Conservation (phyloP, 176 grass and related monocot species). For the Thalia dealbata region DNA sequence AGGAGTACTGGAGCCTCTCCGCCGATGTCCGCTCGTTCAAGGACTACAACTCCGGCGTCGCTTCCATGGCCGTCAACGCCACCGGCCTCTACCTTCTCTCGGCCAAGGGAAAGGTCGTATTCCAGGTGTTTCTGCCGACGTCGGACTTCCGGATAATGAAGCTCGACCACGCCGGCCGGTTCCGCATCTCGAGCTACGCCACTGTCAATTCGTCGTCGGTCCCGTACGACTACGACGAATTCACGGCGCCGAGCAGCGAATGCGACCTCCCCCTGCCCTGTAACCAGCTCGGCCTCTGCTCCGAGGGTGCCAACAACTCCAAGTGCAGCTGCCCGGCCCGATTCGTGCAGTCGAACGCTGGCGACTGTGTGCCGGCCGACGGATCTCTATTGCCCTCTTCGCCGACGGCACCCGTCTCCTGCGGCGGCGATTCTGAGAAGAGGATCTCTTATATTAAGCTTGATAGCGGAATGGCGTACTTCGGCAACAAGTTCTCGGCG, state of each 20-base stretch:
- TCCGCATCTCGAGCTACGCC: conserved; percentile 42
- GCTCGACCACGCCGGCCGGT: conserved; percentile 34
- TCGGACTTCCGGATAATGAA: conserved; percentile 48
- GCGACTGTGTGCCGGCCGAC: conserved; percentile 48
- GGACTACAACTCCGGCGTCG: conserved; percentile 32
- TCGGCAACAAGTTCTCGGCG: conserved; percentile 40
- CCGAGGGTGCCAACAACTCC: conserved; percentile 27
- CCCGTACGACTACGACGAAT: conserved; percentile 19
- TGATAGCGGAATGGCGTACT: conserved; percentile 33
- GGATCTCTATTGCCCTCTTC: conserved; percentile 42
- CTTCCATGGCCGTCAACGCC: conserved; percentile 44
- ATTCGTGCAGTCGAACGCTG: conserved; percentile 23
- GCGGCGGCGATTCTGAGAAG: not conserved
- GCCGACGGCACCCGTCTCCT: conserved; percentile 8
- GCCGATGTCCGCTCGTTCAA: conserved; percentile 43
- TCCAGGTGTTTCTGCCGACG: conserved; percentile 16
- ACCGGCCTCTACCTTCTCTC: conserved; percentile 42
- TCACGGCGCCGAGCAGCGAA: conserved; percentile 36
- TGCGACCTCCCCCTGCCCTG: conserved; percentile 64
- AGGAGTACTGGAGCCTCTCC: conserved; percentile 57
- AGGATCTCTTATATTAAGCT: conserved; percentile 38
- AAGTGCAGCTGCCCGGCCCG: conserved; percentile 47
- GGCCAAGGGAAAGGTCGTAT: conserved; percentile 30
- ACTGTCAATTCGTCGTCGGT: conserved; percentile 44
- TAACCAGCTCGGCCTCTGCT: conserved; percentile 40